These are phyloP conservation scores for Ceratocystis colombiana DNA, from an alignment of 2,329 filamentous ascomycete genomes.

Conservation along the genomic window DNA sequence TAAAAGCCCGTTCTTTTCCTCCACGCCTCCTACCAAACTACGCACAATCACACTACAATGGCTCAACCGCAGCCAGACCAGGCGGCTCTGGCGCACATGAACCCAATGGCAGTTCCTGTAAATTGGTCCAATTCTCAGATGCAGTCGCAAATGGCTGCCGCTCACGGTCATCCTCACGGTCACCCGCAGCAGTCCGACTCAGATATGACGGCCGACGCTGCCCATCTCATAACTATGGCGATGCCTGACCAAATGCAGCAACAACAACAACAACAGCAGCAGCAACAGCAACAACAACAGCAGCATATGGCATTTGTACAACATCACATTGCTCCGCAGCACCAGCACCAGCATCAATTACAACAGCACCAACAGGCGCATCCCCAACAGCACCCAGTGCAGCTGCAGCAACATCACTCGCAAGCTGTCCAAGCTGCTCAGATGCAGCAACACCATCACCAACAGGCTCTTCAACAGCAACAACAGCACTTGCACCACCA, in stretches of 20 bases:
- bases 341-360: conserved; percentile 29
- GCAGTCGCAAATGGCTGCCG: conserved; percentile 16
- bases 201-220: conserved; percentile 21
- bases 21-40: neutral
- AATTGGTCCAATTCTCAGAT: conserved; percentile 19
- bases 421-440: conserved; percentile 16
- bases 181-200: conserved; percentile 19
- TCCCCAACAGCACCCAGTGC: conserved; percentile 18
- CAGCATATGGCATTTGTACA: conserved; percentile 20
- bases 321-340: conserved; percentile 19
- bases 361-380: conserved; percentile 29
- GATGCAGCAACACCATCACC: conserved; percentile 22
- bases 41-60: conserved; percentile 2
- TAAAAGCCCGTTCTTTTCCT: neutral
- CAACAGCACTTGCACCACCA: conserved; percentile 33
- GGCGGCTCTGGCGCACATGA: conserved; percentile 22
- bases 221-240: conserved; percentile 22
- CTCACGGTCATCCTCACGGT: conserved; percentile 7
- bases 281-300: conserved; percentile 11
- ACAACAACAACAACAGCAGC: conserved; percentile 14
- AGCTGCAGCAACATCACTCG: conserved; percentile 17
- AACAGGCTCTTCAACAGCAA: conserved; percentile 14
- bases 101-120: conserved; percentile 17
- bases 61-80: conserved; percentile 24
- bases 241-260: conserved; percentile 22